Evolutionary conservation across 2,329 filamentous ascomycete genomes (phyloP), one percentile per base, ranked within the genome.

Genomic region (Ophiobolus disseminans): DNA sequence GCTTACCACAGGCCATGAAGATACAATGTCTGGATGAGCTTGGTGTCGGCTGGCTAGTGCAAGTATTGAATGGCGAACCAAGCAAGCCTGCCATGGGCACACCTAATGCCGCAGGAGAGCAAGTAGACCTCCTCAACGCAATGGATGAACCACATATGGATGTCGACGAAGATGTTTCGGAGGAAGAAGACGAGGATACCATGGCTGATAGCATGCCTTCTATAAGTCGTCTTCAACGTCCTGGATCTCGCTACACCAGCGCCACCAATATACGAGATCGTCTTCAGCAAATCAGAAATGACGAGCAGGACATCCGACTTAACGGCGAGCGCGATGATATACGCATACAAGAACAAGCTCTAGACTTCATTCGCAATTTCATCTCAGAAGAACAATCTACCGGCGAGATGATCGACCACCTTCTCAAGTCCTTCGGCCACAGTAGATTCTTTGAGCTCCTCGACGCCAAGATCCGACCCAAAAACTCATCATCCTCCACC

Each of bases 291-390:
- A 76, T 79, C 20, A 66, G 86, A 48, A 86, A 89, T 41, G 79
- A 82, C 11, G 90, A 94, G 65, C 76, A 86, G 36, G 87, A 89
- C 53, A 83, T 86, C 17, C 78, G 81, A 19, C 81, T 86, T 22
- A 86, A 86, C 65, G 85, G 87, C 14, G 83, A 87, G 42, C 86
- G 86, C 57, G 89, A 96, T 57, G 90, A 95, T 57, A 80, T 92
- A 28, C 86, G 87, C 2, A 89, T 97, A 21, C 93, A 97, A 73
- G 91, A 96, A 68, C 92, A 97, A 73, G 90, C 88, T 0, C 82
- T 97, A 14, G 88, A 95, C 62, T 88, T 97, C 60, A 85, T 99
- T 54, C 84, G 93, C 45, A 99, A 99, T 72, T 79, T 97, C 23
- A 89, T 97, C 58, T 88, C 87, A 48, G 84, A 86, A 51, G 77